phyloP scores from a whole-genome alignment of 2,329 filamentous ascomycete genomes.

The Volutella citrinella region DNA sequence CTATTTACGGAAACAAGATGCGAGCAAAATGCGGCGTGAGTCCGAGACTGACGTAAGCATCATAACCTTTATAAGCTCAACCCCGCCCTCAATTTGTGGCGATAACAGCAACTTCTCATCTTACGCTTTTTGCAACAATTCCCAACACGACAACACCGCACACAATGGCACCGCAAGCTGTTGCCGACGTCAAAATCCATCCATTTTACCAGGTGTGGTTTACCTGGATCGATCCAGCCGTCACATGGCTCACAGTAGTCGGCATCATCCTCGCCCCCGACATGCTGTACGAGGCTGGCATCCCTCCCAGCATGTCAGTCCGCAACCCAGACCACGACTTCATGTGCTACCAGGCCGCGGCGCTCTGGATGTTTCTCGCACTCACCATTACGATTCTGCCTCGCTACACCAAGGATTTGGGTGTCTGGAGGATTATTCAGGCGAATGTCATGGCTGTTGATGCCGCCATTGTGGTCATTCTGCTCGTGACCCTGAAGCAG shows the following conservation, averaged over 20 bases:
- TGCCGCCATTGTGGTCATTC: slow-evolving; percentile 14
- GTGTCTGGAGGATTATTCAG: slow-evolving; percentile 18
- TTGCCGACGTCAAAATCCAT: no score
- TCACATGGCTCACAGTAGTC: slow-evolving; percentile 13
- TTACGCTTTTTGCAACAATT: no score
- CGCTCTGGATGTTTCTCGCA: slow-evolving; percentile 15
- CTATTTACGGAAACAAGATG: no score
- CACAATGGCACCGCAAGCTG: slow-evolving; percentile 9
- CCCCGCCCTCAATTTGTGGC: no score
- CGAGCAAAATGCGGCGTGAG: no score
- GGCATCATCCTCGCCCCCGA: slow-evolving; percentile 12
- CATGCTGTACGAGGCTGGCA: slow-evolving; percentile 17
- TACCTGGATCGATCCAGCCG: slow-evolving; percentile 17
- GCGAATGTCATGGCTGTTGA: slow-evolving; percentile 16
- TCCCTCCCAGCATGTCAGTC: slow-evolving; percentile 10
- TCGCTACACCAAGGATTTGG: slow-evolving; percentile 13
- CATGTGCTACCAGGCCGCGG: slow-evolving; percentile 20
- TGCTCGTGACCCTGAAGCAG: slow-evolving; percentile 15
- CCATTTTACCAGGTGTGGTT: slow-evolving; percentile 22
- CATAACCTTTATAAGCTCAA: no score
- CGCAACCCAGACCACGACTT: slow-evolving; percentile 19
- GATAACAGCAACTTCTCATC: no score
- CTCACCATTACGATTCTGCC: slow-evolving; percentile 12
- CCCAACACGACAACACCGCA: no score
- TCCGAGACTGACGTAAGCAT: no score